These are phyloP conservation scores for Ophiostoma piceae DNA, from an alignment of 2,329 filamentous ascomycete genomes.

Conservation along the genomic window DNA sequence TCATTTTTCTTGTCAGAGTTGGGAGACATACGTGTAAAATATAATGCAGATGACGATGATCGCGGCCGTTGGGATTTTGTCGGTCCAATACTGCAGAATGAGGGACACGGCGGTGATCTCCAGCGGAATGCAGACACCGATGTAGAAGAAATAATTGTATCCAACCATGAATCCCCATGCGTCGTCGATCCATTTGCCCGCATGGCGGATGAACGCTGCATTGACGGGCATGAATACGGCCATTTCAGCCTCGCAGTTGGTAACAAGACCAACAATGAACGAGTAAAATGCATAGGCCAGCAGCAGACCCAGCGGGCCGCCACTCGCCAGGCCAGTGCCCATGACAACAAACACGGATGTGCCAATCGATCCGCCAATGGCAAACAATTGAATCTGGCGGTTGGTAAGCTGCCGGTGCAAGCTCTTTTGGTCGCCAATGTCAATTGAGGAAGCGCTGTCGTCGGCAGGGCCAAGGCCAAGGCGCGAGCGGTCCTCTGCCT, in stretches of 20 bases:
- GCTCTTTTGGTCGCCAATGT: background rate
- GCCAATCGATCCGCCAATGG: constrained; percentile 54
- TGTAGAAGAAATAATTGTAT: constrained; percentile 43
- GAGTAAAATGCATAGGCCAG: constrained; percentile 55
- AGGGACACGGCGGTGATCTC: constrained; percentile 40
- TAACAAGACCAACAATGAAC: constrained; percentile 53
- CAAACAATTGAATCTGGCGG: constrained; percentile 54
- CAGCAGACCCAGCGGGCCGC: constrained; percentile 40
- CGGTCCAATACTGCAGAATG: constrained; percentile 44
- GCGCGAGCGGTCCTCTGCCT: background rate
- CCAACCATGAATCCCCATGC: constrained; percentile 53
- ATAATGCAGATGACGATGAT: constrained; percentile 52
- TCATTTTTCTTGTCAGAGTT: background rate
- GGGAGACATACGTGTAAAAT: constrained; percentile 23
- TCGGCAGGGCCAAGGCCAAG: background rate
- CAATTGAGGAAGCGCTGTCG: constrained; percentile 3
- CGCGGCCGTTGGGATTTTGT: constrained; percentile 42
- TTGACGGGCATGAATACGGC: constrained; percentile 56
- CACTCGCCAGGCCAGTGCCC: constrained; percentile 43
- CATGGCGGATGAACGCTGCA: constrained; percentile 59
- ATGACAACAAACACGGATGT: constrained; percentile 59
- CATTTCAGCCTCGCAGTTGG: constrained; percentile 64
- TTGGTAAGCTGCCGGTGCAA: constrained; percentile 48
- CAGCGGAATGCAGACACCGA: constrained; percentile 39
- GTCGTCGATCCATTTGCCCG: constrained; percentile 61